phyloP scores from a whole-genome alignment of 1,284 basidiomycete species.

The Vanrija sp. region DNA sequence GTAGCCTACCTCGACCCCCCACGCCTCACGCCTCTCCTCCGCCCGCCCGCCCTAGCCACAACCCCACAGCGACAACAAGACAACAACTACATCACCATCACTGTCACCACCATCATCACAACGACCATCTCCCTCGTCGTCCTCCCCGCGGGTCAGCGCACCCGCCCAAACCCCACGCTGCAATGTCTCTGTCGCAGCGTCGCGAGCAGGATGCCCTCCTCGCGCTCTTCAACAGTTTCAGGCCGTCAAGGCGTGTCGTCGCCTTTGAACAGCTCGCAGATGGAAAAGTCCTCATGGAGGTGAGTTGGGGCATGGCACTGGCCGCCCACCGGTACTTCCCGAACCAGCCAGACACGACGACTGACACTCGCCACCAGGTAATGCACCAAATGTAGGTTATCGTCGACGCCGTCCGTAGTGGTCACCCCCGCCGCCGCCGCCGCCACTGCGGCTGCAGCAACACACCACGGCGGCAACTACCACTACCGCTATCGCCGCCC shows the following conservation, averaged over 20 bases:
- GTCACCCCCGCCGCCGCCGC: not conserved
- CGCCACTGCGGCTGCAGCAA: no score
- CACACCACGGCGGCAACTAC: no score
- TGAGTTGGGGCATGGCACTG: slow-evolving; percentile 14
- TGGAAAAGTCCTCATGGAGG: slow-evolving; percentile 43
- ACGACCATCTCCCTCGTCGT: no score
- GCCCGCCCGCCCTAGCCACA: no score
- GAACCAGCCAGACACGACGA: not conserved
- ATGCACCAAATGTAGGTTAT: slow-evolving; percentile 15
- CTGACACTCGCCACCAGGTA: slow-evolving; percentile 8
- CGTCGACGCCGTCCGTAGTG: no score
- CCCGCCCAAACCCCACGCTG: not conserved
- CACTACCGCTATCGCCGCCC: no score
- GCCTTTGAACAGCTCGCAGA: slow-evolving; percentile 41
- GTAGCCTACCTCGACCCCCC: not conserved
- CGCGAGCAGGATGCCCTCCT: slow-evolving; percentile 43
- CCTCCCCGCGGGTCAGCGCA: not conserved
- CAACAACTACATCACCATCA: no score
- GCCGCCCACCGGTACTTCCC: not conserved
- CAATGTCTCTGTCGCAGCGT: slow-evolving; percentile 18
- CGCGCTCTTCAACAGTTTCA: slow-evolving; percentile 43
- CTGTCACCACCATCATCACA: not conserved
- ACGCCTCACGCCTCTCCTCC: not conserved
- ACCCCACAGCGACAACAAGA: no score
- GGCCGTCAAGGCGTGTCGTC: slow-evolving; percentile 28